A percentile compares a stretch with the other conserved stretches of the same genome.
Evolutionary conservation across 768 basidiomycete genomes (phyloP).

Genomic region (Hortiboletus flavorubellus): DNA sequence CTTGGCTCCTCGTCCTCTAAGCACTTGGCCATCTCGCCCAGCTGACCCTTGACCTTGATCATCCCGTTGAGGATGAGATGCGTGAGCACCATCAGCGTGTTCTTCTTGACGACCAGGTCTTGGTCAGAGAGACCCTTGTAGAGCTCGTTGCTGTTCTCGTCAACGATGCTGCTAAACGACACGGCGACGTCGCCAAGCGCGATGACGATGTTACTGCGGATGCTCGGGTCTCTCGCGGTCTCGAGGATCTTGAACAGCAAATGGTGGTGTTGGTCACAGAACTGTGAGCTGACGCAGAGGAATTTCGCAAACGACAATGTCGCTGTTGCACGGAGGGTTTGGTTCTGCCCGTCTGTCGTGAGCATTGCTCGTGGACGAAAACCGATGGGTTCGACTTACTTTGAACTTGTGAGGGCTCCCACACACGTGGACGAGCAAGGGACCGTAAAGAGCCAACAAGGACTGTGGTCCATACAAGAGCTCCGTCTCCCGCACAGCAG

Average conservation of each 20-base stretch:
- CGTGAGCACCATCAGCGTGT: slow-evolving; percentile 97
- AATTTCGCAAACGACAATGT: slow-evolving; percentile 92
- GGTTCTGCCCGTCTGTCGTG: slow-evolving; percentile 53
- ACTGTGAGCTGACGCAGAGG: slow-evolving; percentile 91
- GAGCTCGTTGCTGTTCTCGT: slow-evolving; percentile 94
- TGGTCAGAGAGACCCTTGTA: slow-evolving; percentile 91
- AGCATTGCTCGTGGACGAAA: slow-evolving; percentile 1
- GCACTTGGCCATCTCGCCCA: slow-evolving; percentile 99
- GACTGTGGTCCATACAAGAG: slow-evolving; percentile 81
- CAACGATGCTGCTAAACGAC: slow-evolving; percentile 95
- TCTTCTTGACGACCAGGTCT: slow-evolving; percentile 93
- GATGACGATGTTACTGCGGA: slow-evolving; percentile 95
- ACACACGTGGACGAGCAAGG: slow-evolving; percentile 87
- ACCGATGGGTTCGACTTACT: slow-evolving; percentile 38
- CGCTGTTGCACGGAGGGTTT: slow-evolving; percentile 80
- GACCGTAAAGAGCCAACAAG: slow-evolving; percentile 80
- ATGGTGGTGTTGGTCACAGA: slow-evolving; percentile 87
- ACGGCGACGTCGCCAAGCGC: slow-evolving; percentile 97
- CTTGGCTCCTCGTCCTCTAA: slow-evolving; percentile 86
- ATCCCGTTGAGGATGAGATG: slow-evolving; percentile 97
- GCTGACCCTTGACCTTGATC: slow-evolving; percentile 99
- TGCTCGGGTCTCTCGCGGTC: slow-evolving; percentile 83
- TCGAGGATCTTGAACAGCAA: slow-evolving; percentile 94
- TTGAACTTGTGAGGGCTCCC: slow-evolving; percentile 90
- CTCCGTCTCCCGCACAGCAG: slow-evolving; percentile 80